Evolutionary conservation across 2,329 filamentous ascomycete genomes (phyloP).

Genomic region (Huntiella decipiens): DNA sequence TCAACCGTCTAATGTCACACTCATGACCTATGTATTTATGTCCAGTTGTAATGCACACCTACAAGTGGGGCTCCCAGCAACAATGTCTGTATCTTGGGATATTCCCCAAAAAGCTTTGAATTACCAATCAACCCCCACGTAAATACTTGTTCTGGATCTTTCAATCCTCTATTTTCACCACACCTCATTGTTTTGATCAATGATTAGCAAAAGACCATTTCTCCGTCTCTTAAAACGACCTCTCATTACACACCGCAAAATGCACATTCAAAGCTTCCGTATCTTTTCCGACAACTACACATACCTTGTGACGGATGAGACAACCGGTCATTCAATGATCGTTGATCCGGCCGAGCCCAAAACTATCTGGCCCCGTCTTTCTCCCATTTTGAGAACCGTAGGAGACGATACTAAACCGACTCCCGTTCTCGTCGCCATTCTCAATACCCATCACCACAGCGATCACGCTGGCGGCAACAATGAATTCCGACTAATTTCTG

Average conservation of each 20-base stretch:
- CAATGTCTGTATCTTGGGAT: too few species aligned
- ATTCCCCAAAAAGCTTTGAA: too few species aligned
- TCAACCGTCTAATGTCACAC: too few species aligned
- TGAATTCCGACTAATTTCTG: constrained; percentile 25
- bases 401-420: constrained; percentile 30
- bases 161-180: not conserved
- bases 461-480: constrained; percentile 89
- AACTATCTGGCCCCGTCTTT: constrained; percentile 45
- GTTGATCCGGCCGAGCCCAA: constrained; percentile 64
- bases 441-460: constrained; percentile 94
- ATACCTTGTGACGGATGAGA: constrained; percentile 62
- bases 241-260: constrained; percentile 25
- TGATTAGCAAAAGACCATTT: not conserved
- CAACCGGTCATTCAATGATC: constrained; percentile 57
- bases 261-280: constrained; percentile 77
- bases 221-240: not conserved
- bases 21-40: too few species aligned
- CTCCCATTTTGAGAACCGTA: constrained; percentile 39
- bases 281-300: constrained; percentile 89
- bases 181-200: not conserved
- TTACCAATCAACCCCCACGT: too few species aligned
- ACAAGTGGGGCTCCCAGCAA: too few species aligned
- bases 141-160: too few species aligned
- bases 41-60: too few species aligned
- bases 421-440: constrained; percentile 71